A percentile compares a stretch with the other conserved stretches of the same genome.
Conservation (phyloP, 192 early-diverging fungal genomes). For the Mortierella claussenii region DNA sequence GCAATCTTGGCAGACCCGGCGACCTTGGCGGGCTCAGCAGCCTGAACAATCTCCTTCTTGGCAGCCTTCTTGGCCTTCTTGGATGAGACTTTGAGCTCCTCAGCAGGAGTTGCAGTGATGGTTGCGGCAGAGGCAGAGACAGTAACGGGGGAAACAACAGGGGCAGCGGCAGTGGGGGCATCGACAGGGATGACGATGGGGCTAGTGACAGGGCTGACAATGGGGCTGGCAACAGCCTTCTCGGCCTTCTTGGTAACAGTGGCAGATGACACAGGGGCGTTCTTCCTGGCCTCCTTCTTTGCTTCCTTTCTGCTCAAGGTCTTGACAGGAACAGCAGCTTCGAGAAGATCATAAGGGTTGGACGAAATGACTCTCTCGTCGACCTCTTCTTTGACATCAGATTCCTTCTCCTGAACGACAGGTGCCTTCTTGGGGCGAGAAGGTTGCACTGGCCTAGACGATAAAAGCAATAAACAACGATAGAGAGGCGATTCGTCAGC, state of each 20-base stretch:
- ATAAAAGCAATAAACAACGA: neutral
- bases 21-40: slow-evolving; percentile 5
- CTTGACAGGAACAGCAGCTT: slow-evolving; percentile 20
- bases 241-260: slow-evolving; percentile 17
- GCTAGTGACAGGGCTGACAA: neutral
- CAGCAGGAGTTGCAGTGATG: neutral
- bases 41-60: slow-evolving; percentile 11
- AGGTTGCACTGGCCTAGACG: slow-evolving; percentile 24
- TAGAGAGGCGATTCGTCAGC: slow-evolving; percentile 5
- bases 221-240: slow-evolving; percentile 2
- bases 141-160: neutral
- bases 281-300: slow-evolving; percentile 19
- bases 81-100: slow-evolving; percentile 1
- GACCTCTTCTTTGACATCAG: slow-evolving; percentile 8
- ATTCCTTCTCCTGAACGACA: slow-evolving; percentile 18
- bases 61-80: slow-evolving; percentile 8
- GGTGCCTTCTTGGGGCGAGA: slow-evolving; percentile 37
- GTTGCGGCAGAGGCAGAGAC: neutral
- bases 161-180: neutral
- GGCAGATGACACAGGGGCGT: slow-evolving; percentile 6
- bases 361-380: slow-evolving; percentile 43
- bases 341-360: slow-evolving; percentile 45
- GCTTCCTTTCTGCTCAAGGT: slow-evolving; percentile 30
- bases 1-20: slow-evolving; percentile 6
- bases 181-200: slow-evolving; percentile 3